Percentiles rank a stretch among this genome's conserved stretches.
Conservation (phyloP, 2,329 filamentous ascomycete genomes). For the Aspergillus sp. region DNA sequence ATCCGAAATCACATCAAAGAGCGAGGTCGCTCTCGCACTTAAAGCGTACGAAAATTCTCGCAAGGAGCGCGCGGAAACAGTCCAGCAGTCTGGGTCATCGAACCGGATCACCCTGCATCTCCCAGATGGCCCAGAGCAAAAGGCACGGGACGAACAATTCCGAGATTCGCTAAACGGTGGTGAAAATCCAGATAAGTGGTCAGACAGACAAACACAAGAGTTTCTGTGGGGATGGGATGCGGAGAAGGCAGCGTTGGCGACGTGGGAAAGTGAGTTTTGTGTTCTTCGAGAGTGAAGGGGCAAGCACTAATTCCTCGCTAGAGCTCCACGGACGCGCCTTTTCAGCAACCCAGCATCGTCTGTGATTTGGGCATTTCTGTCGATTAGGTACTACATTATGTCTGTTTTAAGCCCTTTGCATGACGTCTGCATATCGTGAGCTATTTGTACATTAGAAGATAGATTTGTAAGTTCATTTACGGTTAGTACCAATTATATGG, state of each 20-base stretch:
- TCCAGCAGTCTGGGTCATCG: conserved; percentile 37
- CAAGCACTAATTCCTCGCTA: not conserved
- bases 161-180: conserved; percentile 24
- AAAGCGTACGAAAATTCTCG: conserved; percentile 38
- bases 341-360: not conserved
- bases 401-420: not conserved
- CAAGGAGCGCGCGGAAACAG: conserved; percentile 40
- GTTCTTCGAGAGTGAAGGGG: not conserved
- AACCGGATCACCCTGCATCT: conserved; percentile 40
- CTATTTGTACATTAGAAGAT: not conserved
- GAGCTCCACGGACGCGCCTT: not conserved
- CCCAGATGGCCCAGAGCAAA: conserved; percentile 41
- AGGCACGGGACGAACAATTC: conserved; percentile 42
- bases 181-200: conserved; percentile 61
- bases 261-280: conserved; percentile 29
- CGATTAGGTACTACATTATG: not conserved
- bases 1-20: conserved; percentile 29
- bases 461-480: not conserved
- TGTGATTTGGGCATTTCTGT: not conserved
- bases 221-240: conserved; percentile 40
- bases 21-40: conserved; percentile 37
- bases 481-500: not conserved
- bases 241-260: conserved; percentile 30
- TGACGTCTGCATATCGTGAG: not conserved
- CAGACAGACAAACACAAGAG: conserved; percentile 63